Percentiles rank a stretch among this genome's conserved stretches.
phyloP scores from a whole-genome alignment of 1,139 yeast genomes.

The Taiozyma sp. region DNA sequence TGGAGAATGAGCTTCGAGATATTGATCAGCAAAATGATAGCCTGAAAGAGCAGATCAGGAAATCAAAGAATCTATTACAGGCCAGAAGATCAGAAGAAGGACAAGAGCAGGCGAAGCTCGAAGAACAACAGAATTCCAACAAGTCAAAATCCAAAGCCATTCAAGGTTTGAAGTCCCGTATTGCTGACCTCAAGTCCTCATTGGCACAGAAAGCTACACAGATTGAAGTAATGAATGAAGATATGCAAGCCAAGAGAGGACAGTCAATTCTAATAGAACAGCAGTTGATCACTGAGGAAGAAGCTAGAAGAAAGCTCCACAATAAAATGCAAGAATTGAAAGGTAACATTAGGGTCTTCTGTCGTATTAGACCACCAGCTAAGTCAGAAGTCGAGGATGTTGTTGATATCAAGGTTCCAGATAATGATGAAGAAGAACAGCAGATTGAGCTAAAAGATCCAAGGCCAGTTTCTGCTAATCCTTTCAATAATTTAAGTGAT shows the following conservation, averaged over 20 bases:
- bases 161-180: background rate
- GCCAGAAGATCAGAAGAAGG: background rate
- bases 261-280: slow-evolving; percentile 28
- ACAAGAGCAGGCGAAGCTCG: background rate
- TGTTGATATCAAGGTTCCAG: slow-evolving; percentile 42
- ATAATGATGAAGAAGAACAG: slow-evolving; percentile 51
- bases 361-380: slow-evolving; percentile 69
- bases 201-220: slow-evolving; percentile 10
- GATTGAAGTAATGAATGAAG: slow-evolving; percentile 24
- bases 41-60: slow-evolving; percentile 1
- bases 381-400: slow-evolving; percentile 25
- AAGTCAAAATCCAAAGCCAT: background rate
- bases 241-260: slow-evolving; percentile 24
- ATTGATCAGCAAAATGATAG: slow-evolving; percentile 1
- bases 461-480: slow-evolving; percentile 1
- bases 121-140: background rate
- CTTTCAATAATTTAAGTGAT: slow-evolving; percentile 1
- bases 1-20: slow-evolving; percentile 9
- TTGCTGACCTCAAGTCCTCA: background rate
- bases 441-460: slow-evolving; percentile 35
- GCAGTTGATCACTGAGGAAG: slow-evolving; percentile 42
- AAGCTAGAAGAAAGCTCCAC: slow-evolving; percentile 61
- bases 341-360: slow-evolving; percentile 90
- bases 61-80: background rate
- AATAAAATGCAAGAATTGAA: slow-evolving; percentile 78